Conservation (phyloP, 2,329 filamentous ascomycete genomes). For the Eutypella sp. region DNA sequence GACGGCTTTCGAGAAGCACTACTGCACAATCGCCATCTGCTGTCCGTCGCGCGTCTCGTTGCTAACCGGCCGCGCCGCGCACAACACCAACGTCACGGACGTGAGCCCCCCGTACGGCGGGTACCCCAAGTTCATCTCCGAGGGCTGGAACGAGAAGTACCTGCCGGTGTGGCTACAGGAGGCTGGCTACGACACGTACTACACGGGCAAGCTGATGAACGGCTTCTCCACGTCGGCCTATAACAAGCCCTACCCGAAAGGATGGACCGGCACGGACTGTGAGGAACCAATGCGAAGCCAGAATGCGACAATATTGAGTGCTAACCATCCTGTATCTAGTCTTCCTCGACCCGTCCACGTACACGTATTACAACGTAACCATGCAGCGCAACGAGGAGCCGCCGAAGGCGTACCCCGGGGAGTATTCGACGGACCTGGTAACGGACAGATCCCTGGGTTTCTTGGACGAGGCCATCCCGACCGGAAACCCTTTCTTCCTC, state of each 20-base stretch:
- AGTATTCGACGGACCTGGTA: constrained; percentile 46
- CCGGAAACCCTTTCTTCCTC: constrained; percentile 58
- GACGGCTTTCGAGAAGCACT: background rate
- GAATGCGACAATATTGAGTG: background rate
- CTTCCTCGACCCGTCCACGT: background rate
- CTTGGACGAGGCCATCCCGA: constrained; percentile 50
- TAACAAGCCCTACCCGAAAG: background rate
- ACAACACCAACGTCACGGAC: background rate
- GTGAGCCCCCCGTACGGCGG: background rate
- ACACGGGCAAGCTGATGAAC: background rate
- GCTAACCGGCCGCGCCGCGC: background rate
- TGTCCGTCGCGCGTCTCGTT: background rate
- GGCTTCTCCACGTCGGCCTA: background rate
- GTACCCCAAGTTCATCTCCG: background rate
- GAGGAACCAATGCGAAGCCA: background rate
- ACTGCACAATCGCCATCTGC: background rate
- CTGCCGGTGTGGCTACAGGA: background rate
- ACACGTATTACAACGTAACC: constrained; percentile 5
- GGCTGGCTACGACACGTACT: background rate
- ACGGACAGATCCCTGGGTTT: constrained; percentile 52
- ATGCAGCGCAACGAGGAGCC: constrained; percentile 4
- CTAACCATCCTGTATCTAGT: background rate
- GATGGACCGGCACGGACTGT: background rate
- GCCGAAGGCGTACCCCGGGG: constrained; percentile 1
- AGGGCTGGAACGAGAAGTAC: background rate